A percentile compares a stretch with the other conserved stretches of the same genome.
Conservation (phyloP, 345 rosid species). For the Carallia brachiata region DNA sequence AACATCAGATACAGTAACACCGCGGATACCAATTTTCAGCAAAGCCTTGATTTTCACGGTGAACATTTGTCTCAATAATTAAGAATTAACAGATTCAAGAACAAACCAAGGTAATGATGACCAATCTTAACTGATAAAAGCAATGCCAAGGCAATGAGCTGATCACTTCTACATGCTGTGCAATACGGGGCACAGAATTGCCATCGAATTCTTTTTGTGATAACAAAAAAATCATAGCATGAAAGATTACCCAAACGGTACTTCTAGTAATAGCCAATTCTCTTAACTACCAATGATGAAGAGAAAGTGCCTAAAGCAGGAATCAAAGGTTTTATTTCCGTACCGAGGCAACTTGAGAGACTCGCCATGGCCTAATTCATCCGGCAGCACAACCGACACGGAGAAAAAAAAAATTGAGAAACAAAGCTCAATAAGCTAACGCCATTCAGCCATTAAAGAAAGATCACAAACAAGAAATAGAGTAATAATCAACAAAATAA, state of each 20-base stretch:
- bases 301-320: no score
- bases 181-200: background rate
- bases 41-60: conserved; percentile 44
- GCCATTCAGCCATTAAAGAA: no score
- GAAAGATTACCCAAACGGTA: no score
- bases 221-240: background rate
- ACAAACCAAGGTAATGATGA: background rate
- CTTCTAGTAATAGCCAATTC: no score
- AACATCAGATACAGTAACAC: conserved; percentile 88
- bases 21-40: conserved; percentile 75
- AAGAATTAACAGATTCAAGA: conserved; percentile 2
- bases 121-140: no score
- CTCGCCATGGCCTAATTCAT: conserved; percentile 72
- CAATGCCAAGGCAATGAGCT: no score
- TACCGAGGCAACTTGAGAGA: conserved; percentile 82
- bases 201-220: background rate
- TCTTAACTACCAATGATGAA: no score
- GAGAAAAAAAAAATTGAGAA: conserved; percentile 2
- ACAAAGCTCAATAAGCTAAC: background rate
- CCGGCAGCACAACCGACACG: conserved; percentile 18
- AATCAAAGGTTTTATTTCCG: conserved; percentile 16
- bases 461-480: no score
- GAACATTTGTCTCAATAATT: background rate
- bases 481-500: background rate
- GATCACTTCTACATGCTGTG: no score